phyloP scores from a whole-genome alignment of 2,329 filamentous ascomycete genomes.

The Aspergillus sp. region DNA sequence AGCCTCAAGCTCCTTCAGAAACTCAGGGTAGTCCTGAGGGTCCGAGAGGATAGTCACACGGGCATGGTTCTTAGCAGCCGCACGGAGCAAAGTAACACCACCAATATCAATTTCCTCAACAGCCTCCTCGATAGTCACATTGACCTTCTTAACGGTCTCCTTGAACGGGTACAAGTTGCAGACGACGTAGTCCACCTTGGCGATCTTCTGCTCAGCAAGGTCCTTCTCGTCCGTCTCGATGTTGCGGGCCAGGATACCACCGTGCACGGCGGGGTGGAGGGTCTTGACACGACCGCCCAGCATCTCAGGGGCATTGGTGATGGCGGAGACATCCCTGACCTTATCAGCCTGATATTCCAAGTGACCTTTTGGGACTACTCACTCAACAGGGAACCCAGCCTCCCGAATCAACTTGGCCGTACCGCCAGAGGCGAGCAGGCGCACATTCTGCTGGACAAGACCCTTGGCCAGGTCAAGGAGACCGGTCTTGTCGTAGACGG shows the following conservation, averaged over 20 bases:
- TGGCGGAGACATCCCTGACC: constrained; percentile 84
- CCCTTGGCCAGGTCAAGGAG: constrained; percentile 88
- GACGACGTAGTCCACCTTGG: constrained; percentile 91
- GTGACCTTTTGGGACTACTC: constrained; percentile 33
- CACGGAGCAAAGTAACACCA: constrained; percentile 90
- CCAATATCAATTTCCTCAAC: constrained; percentile 99
- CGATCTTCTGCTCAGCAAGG: constrained; percentile 86
- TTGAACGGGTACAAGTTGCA: constrained; percentile 99
- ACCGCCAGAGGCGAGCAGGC: constrained; percentile 87
- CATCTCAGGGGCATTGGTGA: constrained; percentile 97
- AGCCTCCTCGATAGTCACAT: constrained; percentile 91
- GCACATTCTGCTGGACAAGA: constrained; percentile 79
- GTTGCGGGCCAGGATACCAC: constrained; percentile 79
- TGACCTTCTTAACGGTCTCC: constrained; percentile 93
- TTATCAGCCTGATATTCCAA: neutral
- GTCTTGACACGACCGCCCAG: constrained; percentile 89
- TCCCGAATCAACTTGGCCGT: constrained; percentile 96
- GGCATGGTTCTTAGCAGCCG: constrained; percentile 95
- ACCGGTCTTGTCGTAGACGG: constrained; percentile 98
- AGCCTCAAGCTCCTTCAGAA: constrained; percentile 79
- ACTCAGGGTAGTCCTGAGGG: constrained; percentile 86
- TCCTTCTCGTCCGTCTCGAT: constrained; percentile 96
- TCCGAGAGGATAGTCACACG: constrained; percentile 95
- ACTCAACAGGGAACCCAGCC: constrained; percentile 92
- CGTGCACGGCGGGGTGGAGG: constrained; percentile 86